These are phyloP conservation scores for Malbranchea cinnamomea DNA, from an alignment of 2,329 filamentous ascomycete species.

Conservation along the genomic window DNA sequence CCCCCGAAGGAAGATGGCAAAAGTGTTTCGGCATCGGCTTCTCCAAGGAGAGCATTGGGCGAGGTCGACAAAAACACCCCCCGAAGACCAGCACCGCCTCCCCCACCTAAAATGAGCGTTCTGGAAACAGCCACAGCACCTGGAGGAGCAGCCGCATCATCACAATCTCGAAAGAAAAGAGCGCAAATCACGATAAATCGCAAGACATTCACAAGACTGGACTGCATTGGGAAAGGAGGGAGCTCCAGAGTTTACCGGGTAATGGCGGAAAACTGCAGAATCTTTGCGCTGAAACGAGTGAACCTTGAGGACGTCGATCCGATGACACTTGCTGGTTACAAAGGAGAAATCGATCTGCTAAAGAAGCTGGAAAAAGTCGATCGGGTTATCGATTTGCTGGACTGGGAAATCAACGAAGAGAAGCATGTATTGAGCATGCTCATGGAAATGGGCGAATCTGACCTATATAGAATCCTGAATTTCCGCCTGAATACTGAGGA, in stretches of 20 bases:
- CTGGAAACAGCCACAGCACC: conserved; percentile 79
- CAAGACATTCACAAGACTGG: conserved; percentile 76
- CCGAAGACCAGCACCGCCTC: conserved; percentile 55
- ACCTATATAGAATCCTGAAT: conserved; percentile 73
- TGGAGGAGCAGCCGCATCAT: conserved; percentile 63
- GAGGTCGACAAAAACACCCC: conserved; percentile 54
- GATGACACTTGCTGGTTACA: conserved; percentile 67
- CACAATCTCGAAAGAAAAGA: conserved; percentile 58
- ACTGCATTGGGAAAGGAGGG: conserved; percentile 81
- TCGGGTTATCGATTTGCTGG: conserved; percentile 76
- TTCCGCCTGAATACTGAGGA: conserved; percentile 57
- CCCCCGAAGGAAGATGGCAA: conserved; percentile 26
- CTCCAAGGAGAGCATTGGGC: conserved; percentile 34
- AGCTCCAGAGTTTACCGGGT: conserved; percentile 92
- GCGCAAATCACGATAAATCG: conserved; percentile 81
- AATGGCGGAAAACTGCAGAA: conserved; percentile 90
- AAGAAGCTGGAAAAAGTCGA: conserved; percentile 71
- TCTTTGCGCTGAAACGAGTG: conserved; percentile 87
- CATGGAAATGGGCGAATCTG: conserved; percentile 94
- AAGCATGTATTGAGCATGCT: conserved; percentile 80
- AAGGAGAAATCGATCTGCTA: conserved; percentile 87
- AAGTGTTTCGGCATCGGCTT: conserved; percentile 26
- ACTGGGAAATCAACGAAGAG: conserved; percentile 86
- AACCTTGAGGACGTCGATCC: conserved; percentile 84
- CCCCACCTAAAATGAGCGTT: conserved; percentile 92